These are phyloP conservation scores for Ganoderma lucidum DNA, from an alignment of 1,284 basidiomycete genomes.

Conservation along the genomic window DNA sequence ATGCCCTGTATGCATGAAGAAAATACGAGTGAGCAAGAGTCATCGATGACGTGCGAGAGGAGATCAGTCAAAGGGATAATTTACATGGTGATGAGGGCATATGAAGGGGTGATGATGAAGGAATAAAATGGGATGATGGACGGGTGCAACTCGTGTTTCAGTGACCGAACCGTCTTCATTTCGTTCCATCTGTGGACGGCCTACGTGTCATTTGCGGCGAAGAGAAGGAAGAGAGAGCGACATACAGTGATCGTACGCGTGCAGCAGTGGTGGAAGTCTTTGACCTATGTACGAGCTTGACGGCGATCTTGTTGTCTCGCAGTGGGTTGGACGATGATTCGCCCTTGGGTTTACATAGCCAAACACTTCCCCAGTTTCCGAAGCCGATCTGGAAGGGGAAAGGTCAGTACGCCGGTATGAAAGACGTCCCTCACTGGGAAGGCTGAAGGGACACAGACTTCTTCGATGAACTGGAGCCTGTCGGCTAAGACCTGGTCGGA, in stretches of 20 bases:
- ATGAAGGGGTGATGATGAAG: constrained; percentile 91
- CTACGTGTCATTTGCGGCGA: constrained; percentile 57
- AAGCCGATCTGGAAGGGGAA: constrained; percentile 69
- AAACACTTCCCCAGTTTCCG: constrained; percentile 89
- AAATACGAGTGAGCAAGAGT: constrained; percentile 16
- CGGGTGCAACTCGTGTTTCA: constrained; percentile 86
- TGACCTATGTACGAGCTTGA: constrained; percentile 89
- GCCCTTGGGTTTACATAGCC: constrained; percentile 73
- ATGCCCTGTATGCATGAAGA: constrained; percentile 59
- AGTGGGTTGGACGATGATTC: constrained; percentile 44
- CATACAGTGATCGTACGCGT: constrained; percentile 84
- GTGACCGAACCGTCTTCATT: constrained; percentile 89
- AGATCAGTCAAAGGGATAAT: constrained; percentile 36
- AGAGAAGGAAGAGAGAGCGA: neutral
- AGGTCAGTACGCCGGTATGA: constrained; percentile 13
- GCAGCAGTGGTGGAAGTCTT: constrained; percentile 85
- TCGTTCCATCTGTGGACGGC: constrained; percentile 79
- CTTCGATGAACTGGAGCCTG: constrained; percentile 76
- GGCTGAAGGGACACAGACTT: constrained; percentile 54
- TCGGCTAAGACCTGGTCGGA: constrained; percentile 72
- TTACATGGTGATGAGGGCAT: constrained; percentile 88
- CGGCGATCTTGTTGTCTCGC: constrained; percentile 67
- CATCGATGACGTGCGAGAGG: neutral
- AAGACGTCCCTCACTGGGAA: constrained; percentile 5
- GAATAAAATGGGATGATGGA: constrained; percentile 92